Conservation (phyloP, 2,329 filamentous ascomycete species). For the Didymella sp. region DNA sequence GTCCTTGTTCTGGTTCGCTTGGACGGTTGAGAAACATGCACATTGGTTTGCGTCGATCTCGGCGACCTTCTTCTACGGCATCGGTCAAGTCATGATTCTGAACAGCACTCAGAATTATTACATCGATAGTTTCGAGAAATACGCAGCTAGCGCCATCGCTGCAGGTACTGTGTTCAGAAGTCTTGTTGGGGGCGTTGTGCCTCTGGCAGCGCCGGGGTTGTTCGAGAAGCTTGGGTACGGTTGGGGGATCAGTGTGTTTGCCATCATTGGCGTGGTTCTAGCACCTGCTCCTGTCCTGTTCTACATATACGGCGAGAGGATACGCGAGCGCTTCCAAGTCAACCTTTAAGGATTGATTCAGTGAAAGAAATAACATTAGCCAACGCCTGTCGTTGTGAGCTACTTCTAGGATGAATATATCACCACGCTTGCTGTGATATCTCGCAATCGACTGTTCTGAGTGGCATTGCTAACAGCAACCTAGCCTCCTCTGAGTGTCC, state of each 20-base stretch:
- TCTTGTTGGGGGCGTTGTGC: constrained; percentile 57
- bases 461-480: too few species aligned
- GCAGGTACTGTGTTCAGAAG: constrained; percentile 58
- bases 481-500: not conserved
- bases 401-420: too few species aligned
- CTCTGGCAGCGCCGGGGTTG: constrained; percentile 54
- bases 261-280: constrained; percentile 53
- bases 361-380: not conserved
- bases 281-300: constrained; percentile 60
- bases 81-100: constrained; percentile 61
- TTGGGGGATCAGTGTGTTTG: constrained; percentile 60
- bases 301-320: constrained; percentile 55
- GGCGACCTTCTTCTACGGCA: constrained; percentile 58
- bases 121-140: constrained; percentile 60
- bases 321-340: constrained; percentile 53
- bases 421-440: too few species aligned
- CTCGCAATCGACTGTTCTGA: too few species aligned
- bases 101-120: constrained; percentile 64
- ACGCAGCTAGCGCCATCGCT: constrained; percentile 59
- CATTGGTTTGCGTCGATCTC: constrained; percentile 54
- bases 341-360: constrained; percentile 20
- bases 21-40: constrained; percentile 52
- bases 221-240: constrained; percentile 57
- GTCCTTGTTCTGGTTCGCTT: constrained; percentile 53
- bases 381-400: not conserved